phyloP scores from a whole-genome alignment of 352 stramenopile genomes.

The Pseudoperonospora humuli region DNA sequence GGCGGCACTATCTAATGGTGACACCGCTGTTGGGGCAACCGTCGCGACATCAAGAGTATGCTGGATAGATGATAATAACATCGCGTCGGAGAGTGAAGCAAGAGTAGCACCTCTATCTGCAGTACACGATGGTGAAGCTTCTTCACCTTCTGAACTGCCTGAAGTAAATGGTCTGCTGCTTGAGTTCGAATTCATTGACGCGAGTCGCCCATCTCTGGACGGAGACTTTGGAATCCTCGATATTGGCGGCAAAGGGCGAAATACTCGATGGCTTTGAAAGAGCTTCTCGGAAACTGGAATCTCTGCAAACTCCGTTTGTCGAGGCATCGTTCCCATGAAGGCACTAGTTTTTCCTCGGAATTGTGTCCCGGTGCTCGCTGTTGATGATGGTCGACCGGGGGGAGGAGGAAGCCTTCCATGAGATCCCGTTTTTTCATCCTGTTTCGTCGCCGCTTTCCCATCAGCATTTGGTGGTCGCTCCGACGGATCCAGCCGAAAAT shows the following conservation, averaged over 20 bases:
- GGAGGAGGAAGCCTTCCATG: not conserved
- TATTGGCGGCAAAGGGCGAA: constrained; percentile 8
- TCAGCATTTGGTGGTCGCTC: constrained; percentile 20
- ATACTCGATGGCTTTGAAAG: constrained; percentile 35
- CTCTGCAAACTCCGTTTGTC: constrained; percentile 42
- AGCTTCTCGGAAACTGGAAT: constrained; percentile 43
- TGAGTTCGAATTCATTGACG: not conserved
- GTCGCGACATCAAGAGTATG: constrained; percentile 21
- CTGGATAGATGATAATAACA: constrained; percentile 47
- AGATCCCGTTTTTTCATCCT: not conserved
- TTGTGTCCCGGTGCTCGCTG: constrained; percentile 12
- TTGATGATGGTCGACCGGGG: constrained; percentile 12
- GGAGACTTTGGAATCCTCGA: constrained; percentile 8
- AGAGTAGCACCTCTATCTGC: not conserved
- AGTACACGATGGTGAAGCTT: not conserved
- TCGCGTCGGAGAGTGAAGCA: constrained; percentile 28
- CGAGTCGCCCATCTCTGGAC: constrained; percentile 2
- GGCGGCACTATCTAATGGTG: constrained; percentile 2
- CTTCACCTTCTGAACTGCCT: constrained; percentile 2
- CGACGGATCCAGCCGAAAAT: constrained; percentile 50
- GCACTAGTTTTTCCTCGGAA: constrained; percentile 34
- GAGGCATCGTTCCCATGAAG: constrained; percentile 55
- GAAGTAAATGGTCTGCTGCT: constrained; percentile 4
- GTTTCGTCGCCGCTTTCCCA: constrained; percentile 1
- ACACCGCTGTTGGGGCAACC: constrained; percentile 2